Percentiles rank a stretch among this genome's conserved stretches.
Conservation (phyloP, 2,329 filamentous ascomycete species). For the Fusarium sacchari region DNA sequence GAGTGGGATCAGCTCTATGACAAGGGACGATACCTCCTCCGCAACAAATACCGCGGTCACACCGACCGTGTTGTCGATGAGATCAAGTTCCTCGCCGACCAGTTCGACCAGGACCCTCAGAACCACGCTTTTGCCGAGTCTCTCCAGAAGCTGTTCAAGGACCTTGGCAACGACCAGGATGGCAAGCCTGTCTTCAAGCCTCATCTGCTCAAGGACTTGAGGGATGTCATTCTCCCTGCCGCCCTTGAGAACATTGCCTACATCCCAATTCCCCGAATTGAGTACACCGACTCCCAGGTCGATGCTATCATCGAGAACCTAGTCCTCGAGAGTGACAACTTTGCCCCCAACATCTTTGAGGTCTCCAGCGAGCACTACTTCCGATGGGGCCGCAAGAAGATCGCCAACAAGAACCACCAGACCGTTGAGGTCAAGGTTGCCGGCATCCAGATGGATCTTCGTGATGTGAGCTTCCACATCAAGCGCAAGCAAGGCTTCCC, state of each 20-base stretch:
- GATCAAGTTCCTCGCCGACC: constrained; percentile 85
- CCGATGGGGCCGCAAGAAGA: constrained; percentile 91
- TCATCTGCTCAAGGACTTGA: constrained; percentile 88
- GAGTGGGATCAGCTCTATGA: constrained; percentile 91
- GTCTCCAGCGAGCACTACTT: constrained; percentile 93
- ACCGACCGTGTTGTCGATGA: constrained; percentile 90
- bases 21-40: constrained; percentile 84
- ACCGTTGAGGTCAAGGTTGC: constrained; percentile 84
- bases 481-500: constrained; percentile 96
- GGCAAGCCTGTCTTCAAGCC: constrained; percentile 93
- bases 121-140: constrained; percentile 84
- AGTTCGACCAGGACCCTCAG: constrained; percentile 88
- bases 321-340: constrained; percentile 94
- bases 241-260: constrained; percentile 88
- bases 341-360: constrained; percentile 92
- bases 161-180: constrained; percentile 86
- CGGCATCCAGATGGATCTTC: constrained; percentile 91
- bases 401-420: constrained; percentile 83
- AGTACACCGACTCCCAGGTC: constrained; percentile 84
- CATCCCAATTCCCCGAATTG: constrained; percentile 91
- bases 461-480: constrained; percentile 92
- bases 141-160: constrained; percentile 82
- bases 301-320: constrained; percentile 95
- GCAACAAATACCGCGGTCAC: constrained; percentile 86
- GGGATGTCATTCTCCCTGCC: constrained; percentile 84